These are phyloP conservation scores for Ammopiptanthus mongolicus DNA, from an alignment of 306 rosid genomes.

Conservation along the genomic window DNA sequence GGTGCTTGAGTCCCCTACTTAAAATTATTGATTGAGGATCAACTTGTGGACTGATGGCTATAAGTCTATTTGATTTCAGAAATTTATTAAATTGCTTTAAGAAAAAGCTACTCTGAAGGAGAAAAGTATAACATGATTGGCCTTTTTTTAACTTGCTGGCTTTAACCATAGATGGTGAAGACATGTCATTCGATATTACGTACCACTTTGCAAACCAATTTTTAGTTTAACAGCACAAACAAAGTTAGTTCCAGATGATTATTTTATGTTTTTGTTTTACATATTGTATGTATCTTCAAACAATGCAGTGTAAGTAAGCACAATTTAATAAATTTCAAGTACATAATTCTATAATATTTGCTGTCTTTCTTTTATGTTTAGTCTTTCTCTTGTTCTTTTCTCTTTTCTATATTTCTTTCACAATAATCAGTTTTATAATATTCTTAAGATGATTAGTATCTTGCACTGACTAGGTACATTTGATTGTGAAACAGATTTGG, in stretches of 20 bases:
- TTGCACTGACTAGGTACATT: slow-evolving; percentile 13
- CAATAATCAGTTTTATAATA: background rate
- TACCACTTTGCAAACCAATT: background rate
- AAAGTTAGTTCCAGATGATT: too few species aligned
- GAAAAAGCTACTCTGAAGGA: background rate
- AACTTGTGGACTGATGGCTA: background rate
- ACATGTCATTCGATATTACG: background rate
- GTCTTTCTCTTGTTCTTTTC: background rate
- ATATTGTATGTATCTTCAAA: too few species aligned
- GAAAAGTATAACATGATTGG: background rate
- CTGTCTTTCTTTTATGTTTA: background rate
- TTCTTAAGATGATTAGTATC: background rate
- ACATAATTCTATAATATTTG: background rate
- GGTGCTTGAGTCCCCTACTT: background rate
- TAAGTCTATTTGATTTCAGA: background rate
- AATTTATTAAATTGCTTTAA: background rate
- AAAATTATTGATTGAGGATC: background rate
- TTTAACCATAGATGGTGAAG: background rate
- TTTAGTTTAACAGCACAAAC: too few species aligned
- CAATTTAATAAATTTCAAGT: background rate
- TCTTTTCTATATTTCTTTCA: background rate
- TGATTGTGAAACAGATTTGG: slow-evolving; percentile 68
- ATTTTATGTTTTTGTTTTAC: too few species aligned
- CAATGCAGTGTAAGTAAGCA: background rate
- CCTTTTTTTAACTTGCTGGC: background rate